A percentile compares a stretch with the other conserved stretches of the same genome.
Evolutionary conservation across 2,329 filamentous ascomycete species (phyloP).

Genomic region (Alternaria viburni): DNA sequence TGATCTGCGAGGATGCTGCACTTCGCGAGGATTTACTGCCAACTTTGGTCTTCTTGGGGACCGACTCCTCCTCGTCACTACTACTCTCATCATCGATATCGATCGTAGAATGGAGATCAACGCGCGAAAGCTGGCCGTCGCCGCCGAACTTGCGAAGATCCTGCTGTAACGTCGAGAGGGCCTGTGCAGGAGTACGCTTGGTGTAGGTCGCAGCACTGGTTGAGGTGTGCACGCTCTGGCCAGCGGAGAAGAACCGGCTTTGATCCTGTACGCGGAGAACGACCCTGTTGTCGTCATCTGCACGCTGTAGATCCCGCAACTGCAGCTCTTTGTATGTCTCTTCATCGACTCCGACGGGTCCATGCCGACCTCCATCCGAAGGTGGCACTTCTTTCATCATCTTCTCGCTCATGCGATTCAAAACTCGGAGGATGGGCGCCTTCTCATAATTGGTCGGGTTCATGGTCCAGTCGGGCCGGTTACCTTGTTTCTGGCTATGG

Average conservation of each 20-base stretch:
- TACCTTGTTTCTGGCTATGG: conserved; percentile 84
- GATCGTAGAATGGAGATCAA: conserved; percentile 67
- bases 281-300: conserved; percentile 76
- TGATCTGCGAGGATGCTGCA: conserved; percentile 69
- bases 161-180: conserved; percentile 68
- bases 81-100: conserved; percentile 71
- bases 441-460: conserved; percentile 74
- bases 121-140: conserved; percentile 42
- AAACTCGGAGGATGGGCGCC: conserved; percentile 83
- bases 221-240: conserved; percentile 52
- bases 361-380: conserved; percentile 72
- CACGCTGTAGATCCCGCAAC: conserved; percentile 79
- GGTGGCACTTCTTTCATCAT: conserved; percentile 88
- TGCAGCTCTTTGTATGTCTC: conserved; percentile 75
- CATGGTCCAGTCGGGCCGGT: conserved; percentile 90
- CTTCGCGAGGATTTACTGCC: conserved; percentile 72
- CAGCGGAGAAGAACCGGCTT: conserved; percentile 75
- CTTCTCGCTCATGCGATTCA: conserved; percentile 92
- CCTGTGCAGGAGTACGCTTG: conserved; percentile 71
- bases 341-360: conserved; percentile 72
- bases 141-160: conserved; percentile 62
- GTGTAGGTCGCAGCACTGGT: conserved; percentile 65
- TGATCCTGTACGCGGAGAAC: conserved; percentile 89
- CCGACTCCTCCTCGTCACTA: conserved; percentile 64
- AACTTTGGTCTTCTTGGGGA: conserved; percentile 64